Evolutionary conservation across 768 basidiomycete genomes (phyloP).

Genomic region (Amanita polypyramis): DNA sequence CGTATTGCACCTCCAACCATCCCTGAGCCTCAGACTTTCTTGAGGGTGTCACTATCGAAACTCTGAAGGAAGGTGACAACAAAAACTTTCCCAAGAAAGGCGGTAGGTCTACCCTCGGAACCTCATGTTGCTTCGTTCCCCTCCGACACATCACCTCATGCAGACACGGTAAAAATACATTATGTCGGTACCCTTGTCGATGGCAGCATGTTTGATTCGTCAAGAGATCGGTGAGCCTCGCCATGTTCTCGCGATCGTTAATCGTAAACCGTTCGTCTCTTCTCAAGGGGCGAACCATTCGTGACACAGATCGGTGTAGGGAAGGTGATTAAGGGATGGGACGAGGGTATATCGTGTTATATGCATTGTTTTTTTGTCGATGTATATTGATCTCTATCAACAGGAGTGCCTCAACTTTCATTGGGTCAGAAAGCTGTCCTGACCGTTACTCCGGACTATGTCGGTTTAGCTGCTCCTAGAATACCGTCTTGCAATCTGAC

Average conservation of each 20-base stretch:
- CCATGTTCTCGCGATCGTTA: background rate
- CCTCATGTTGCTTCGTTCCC: conserved; percentile 10
- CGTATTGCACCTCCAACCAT: conserved; percentile 12
- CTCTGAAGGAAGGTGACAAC: conserved; percentile 51
- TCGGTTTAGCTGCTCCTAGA: conserved; percentile 25
- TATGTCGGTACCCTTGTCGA: conserved; percentile 65
- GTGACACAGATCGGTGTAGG: conserved; percentile 65
- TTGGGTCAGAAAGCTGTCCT: conserved; percentile 64
- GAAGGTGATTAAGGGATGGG: conserved; percentile 86
- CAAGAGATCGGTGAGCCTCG: conserved; percentile 51
- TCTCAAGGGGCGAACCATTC: conserved; percentile 46
- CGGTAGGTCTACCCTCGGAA: conserved; percentile 35
- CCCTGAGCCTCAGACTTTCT: conserved; percentile 9
- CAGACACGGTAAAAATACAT: conserved; percentile 68
- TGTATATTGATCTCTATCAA: conserved; percentile 15
- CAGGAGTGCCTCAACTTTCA: conserved; percentile 71
- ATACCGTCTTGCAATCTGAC: conserved; percentile 6
- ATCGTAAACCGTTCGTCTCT: background rate
- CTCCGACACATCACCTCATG: conserved; percentile 13
- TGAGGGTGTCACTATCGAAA: conserved; percentile 65
- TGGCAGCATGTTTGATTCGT: conserved; percentile 67
- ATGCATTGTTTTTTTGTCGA: background rate
- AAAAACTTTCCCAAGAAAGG: conserved; percentile 54
- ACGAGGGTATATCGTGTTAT: conserved; percentile 53
- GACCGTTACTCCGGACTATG: conserved; percentile 67